phyloP scores from a whole-genome alignment of 805 yeast species.

The Candida orba region DNA sequence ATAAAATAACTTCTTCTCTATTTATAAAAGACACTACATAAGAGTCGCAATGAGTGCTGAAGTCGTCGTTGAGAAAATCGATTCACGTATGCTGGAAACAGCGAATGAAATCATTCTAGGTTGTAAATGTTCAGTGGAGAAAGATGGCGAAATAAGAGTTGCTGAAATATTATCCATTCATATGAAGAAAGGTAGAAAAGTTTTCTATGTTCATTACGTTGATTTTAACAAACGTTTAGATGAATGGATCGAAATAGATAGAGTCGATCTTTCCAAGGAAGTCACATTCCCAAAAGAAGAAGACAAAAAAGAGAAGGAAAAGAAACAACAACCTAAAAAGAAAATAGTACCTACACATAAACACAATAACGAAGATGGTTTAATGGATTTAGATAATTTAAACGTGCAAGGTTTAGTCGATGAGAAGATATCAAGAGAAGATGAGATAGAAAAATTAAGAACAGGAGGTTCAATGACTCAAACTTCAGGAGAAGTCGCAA shows the following conservation, averaged over 20 bases:
- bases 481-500: slow-evolving; percentile 74
- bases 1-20: no score
- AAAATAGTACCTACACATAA: slow-evolving; percentile 23
- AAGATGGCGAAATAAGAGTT: slow-evolving; percentile 70
- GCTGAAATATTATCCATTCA: slow-evolving; percentile 85
- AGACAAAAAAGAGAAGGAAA: slow-evolving; percentile 33
- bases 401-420: slow-evolving; percentile 74
- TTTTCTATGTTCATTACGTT: slow-evolving; percentile 88
- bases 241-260: slow-evolving; percentile 78
- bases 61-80: slow-evolving; percentile 8
- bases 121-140: slow-evolving; percentile 72
- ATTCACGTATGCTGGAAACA: slow-evolving; percentile 18
- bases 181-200: slow-evolving; percentile 65
- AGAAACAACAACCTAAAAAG: slow-evolving; percentile 25
- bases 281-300: slow-evolving; percentile 65
- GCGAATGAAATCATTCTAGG: slow-evolving; percentile 59
- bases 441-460: slow-evolving; percentile 84
- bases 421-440: slow-evolving; percentile 77
- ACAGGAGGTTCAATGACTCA: slow-evolving; percentile 98
- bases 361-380: slow-evolving; percentile 35
- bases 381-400: slow-evolving; percentile 77
- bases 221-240: slow-evolving; percentile 95
- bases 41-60: slow-evolving; percentile 1
- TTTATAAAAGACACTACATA: no score
- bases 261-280: slow-evolving; percentile 67